Evolutionary conservation across 2,329 filamentous ascomycete species (phyloP).

Genomic region (Fusarium phyllophilum): DNA sequence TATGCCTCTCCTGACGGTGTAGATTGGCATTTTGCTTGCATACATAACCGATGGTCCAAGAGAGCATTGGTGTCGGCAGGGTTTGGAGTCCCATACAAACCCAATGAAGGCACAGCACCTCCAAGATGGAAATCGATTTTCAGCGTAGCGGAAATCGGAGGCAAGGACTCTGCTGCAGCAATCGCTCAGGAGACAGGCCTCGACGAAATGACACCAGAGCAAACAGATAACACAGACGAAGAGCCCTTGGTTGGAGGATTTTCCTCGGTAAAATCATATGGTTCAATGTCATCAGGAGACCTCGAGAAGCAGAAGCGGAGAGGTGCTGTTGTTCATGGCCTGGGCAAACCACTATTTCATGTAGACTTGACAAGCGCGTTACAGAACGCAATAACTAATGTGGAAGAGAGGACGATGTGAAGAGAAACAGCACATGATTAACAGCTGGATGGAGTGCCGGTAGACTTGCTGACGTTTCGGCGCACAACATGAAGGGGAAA

Average conservation of each 20-base stretch:
- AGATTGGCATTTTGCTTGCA: slow-evolving; percentile 95
- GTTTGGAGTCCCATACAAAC: slow-evolving; percentile 81
- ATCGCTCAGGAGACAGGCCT: slow-evolving; percentile 73
- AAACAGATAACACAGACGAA: slow-evolving; percentile 49
- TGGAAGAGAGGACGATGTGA: slow-evolving; percentile 64
- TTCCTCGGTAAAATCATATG: slow-evolving; percentile 12
- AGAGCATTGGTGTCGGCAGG: slow-evolving; percentile 86
- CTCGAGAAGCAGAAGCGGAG: slow-evolving; percentile 57
- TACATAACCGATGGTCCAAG: slow-evolving; percentile 93
- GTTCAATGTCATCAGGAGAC: slow-evolving; percentile 35
- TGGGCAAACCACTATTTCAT: slow-evolving; percentile 93
- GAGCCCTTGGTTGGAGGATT: slow-evolving; percentile 47
- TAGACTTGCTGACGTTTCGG: background rate
- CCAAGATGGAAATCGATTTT: slow-evolving; percentile 94
- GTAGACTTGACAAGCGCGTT: slow-evolving; percentile 89
- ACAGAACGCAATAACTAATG: slow-evolving; percentile 85
- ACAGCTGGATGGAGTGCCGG: background rate
- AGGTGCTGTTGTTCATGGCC: slow-evolving; percentile 79
- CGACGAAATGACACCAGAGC: slow-evolving; percentile 34
- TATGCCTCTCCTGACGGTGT: slow-evolving; percentile 84
- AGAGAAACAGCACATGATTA: slow-evolving; percentile 11
- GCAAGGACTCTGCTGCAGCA: slow-evolving; percentile 74
- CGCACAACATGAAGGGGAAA: background rate
- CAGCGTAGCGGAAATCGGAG: slow-evolving; percentile 87
- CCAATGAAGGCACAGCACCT: slow-evolving; percentile 54